Base-by-base conservation (phyloP, 495 filamentous ascomycete genomes). In the Cercophora sp. region DNA sequence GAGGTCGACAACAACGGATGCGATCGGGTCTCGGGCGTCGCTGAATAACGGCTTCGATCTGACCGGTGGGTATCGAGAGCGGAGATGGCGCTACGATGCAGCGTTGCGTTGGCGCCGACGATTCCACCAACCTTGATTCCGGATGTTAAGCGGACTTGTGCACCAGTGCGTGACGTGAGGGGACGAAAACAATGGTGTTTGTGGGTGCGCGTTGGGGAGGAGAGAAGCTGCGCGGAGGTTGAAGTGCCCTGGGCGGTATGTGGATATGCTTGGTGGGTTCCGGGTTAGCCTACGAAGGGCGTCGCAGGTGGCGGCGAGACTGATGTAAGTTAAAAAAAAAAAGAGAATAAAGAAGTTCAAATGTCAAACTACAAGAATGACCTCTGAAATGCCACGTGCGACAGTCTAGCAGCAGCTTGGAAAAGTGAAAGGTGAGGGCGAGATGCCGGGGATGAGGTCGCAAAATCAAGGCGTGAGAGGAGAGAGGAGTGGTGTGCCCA, bases 401-500 rank as follows among this genome's bases (percentile, higher is more conserved):
- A 15, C 41, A 24, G n/a, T n/a, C n/a, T n/a, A n/a, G n/a, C n/a
- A n/a, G n/a, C n/a, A n/a, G n/a, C n/a, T n/a, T n/a, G n/a, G n/a
- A n/a, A n/a, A 8, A 43, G 32, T 15, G 48, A 22, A 43, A 46
- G 46, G 37, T 51, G 29, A 32, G 13, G 29, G 29, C 13, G 29
- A 32, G 29, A 32, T 13, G 8, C 8, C 8, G 29, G 29, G 13
- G 29, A 43, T 16, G 50, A 46, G 48, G 41, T 34, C 9, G 45
- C 23, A 34, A 50, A 49, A 36, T 27, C 48, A 44, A 51, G 48
- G 45, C 23, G 50, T 47, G 49, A 39, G 27, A 45, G 44, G 24
- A 31, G 55, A 57, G 46, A 48, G n/a, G 46, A 57, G 55, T 52
- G 57, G 57, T 48, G 51, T 59, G 57, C 53, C 44, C 44, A 48